Base-by-base conservation (phyloP, 2,329 filamentous ascomycete genomes). In the Phyllosticta citriasiana region DNA sequence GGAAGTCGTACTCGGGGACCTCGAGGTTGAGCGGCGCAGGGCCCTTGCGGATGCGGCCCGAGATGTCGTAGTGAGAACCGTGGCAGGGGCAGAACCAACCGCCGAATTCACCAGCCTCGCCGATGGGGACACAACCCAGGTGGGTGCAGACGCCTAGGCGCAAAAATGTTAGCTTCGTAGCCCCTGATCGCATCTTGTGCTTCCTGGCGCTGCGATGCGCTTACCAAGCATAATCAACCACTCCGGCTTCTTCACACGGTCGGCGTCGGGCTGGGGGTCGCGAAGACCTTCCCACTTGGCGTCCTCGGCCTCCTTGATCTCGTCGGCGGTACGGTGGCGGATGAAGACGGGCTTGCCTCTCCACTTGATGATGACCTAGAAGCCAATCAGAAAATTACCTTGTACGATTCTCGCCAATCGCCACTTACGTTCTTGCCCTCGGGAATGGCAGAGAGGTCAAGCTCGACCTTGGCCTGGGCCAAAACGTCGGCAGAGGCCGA, bases 81-180 rank as follows among this genome's bases (percentile, higher is more conserved):
- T 99, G 94, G 89, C 94, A 99, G 67, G 94, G 94, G 84, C 94
- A 99, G 88, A 99, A 99, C 94, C 94, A 99, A 75, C 94, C 94
- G 76, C 94, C 94, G 73, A 82, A 99, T 79, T 99, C 95, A 77
- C 94, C 94, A 67, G 94, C 91, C 83, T 99, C 94, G 73, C 95
- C 94, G 72, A 99, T 99, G 74, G 94, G 94, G 70, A 99, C 94
- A 85, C 94, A 99, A 80, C 94, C 94, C 74, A 99, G 82, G 80
- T 99, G 94, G 73, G 94, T 99, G 88, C 94, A 99, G 79, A 99
- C 93, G 80, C 91, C 90, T 93, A 66, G 63, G 24, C 33, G 62
- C 25, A 22, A 24, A 25, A 26, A 51, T 63, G 65, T 75, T 67
- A 76, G 59, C 52, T 14, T 1, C 47, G 25, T 51, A 5, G 55